Conservation (phyloP, 805 yeast genomes). For the Nakazawaea ambrosiae region DNA sequence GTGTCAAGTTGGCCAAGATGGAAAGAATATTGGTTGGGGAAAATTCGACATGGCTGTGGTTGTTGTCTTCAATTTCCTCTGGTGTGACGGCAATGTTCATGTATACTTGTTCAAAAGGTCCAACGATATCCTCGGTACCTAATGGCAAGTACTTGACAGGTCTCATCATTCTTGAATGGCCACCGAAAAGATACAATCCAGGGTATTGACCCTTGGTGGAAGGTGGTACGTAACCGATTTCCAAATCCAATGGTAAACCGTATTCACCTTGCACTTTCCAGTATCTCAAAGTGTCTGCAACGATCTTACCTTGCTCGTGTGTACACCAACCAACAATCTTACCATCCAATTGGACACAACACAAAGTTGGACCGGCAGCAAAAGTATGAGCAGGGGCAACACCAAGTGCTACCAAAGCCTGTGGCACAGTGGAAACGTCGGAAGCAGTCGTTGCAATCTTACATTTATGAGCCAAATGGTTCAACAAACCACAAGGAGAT, state of each 20-base stretch:
- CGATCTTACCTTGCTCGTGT: slow-evolving; percentile 76
- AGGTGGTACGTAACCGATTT: slow-evolving; percentile 96
- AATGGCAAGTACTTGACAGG: slow-evolving; percentile 89
- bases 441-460: slow-evolving; percentile 68
- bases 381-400: slow-evolving; percentile 73
- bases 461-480: slow-evolving; percentile 96
- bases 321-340: slow-evolving; percentile 89
- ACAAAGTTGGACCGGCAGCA: slow-evolving; percentile 81
- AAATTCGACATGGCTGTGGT: slow-evolving; percentile 90
- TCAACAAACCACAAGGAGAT: slow-evolving; percentile 95
- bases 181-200: slow-evolving; percentile 86
- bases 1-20: slow-evolving; percentile 93
- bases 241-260: slow-evolving; percentile 79
- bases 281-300: slow-evolving; percentile 84
- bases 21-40: slow-evolving; percentile 93
- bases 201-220: slow-evolving; percentile 95
- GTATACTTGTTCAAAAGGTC: slow-evolving; percentile 97
- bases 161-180: slow-evolving; percentile 91
- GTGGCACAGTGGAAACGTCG: slow-evolving; percentile 69
- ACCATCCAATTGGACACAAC: slow-evolving; percentile 94
- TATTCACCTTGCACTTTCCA: slow-evolving; percentile 85
- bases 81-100: slow-evolving; percentile 95
- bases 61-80: slow-evolving; percentile 72
- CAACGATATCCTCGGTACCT: slow-evolving; percentile 78
- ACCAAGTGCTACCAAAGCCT: slow-evolving; percentile 63